Base-by-base conservation (phyloP, 352 stramenopile genomes). In the Pythium biforme region DNA sequence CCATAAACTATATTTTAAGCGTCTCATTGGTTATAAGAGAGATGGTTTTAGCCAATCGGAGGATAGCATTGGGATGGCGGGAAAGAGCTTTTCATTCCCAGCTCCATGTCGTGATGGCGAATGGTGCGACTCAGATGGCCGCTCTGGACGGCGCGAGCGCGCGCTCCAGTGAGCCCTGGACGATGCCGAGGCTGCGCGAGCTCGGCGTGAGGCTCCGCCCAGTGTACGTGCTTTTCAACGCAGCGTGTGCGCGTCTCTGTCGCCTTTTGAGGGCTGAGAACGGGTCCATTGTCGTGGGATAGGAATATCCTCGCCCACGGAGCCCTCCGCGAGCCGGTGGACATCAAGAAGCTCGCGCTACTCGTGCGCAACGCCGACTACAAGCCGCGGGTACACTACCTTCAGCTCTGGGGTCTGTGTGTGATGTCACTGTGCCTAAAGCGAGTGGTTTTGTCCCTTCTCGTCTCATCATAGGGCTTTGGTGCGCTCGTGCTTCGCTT, bases 341-440 rank as follows among this genome's bases (percentile, higher is more conserved):
- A 92, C 63, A 60, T 87, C 59, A 76, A 89, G 64, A 69, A 76
- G 33, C 73, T 92, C 47, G 83, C 80, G 39, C 62, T 89, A 55
- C 70, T 84, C 31, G 79, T 90, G 49, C 83, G 83, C 53, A 90
- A 92, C 64, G 75, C 83, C 1, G 79, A 88, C 69, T 92, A 90
- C 67, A 70, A 75, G 14, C 79, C 72, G 22, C 72, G 79, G 46
- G 80, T 90, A 65, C 4, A 64, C 48, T 37, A 2, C 6, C 23
- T 6, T 29, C 5, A 27, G 9, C 33, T 56, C 3, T 10, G 5
- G 11, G 9, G 25, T 5, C 14, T 25, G 63, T 9, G n/a, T 39
- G 5, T 55, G n/a, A 25, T 55, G 3, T 22, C 10, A 31, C 2
- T 37, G 47, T 37, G 19, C 43, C 5, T 34, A 34, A 17, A 43